Evolutionary conservation across 805 yeast genomes (phyloP).

Genomic region (Wickerhamomyces silvicola): DNA sequence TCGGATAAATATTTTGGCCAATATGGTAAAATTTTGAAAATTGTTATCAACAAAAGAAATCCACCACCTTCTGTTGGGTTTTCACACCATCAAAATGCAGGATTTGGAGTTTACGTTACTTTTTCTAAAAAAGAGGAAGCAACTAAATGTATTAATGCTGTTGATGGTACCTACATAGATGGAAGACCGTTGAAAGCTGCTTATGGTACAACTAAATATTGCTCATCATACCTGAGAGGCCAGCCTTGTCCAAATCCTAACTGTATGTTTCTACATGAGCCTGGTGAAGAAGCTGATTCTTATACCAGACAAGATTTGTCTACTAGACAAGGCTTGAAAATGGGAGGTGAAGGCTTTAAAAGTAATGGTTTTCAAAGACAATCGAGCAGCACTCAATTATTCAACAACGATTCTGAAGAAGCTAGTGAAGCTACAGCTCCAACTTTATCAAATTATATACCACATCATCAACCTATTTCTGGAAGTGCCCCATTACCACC

Average conservation of each 20-base stretch:
- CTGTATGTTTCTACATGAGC: constrained; percentile 98
- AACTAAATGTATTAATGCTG: constrained; percentile 82
- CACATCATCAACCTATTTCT: constrained; percentile 12
- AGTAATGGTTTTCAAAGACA: constrained; percentile 21
- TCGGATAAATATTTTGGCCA: constrained; percentile 97
- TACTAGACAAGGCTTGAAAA: constrained; percentile 62
- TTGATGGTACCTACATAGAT: constrained; percentile 89
- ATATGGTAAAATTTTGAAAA: constrained; percentile 90
- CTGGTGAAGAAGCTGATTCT: constrained; percentile 98
- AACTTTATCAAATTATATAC: constrained; percentile 5
- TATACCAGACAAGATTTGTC: constrained; percentile 85
- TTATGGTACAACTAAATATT: constrained; percentile 96
- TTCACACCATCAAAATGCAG: constrained; percentile 43
- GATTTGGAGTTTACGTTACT: constrained; percentile 93
- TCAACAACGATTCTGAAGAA: constrained; percentile 2
- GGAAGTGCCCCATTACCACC: constrained; percentile 54
- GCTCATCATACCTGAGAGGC: constrained; percentile 92
- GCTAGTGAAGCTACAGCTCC: constrained; percentile 1
- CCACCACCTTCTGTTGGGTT: constrained; percentile 26
- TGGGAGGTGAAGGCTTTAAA: constrained; percentile 32
- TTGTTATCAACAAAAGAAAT: constrained; percentile 81
- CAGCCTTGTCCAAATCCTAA: constrained; percentile 97
- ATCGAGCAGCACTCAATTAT: constrained; percentile 9
- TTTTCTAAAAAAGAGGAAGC: constrained; percentile 94
- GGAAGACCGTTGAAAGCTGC: constrained; percentile 90